phyloP scores from a whole-genome alignment of 2,329 filamentous ascomycete species.

The Ophiocordyceps sinensis region DNA sequence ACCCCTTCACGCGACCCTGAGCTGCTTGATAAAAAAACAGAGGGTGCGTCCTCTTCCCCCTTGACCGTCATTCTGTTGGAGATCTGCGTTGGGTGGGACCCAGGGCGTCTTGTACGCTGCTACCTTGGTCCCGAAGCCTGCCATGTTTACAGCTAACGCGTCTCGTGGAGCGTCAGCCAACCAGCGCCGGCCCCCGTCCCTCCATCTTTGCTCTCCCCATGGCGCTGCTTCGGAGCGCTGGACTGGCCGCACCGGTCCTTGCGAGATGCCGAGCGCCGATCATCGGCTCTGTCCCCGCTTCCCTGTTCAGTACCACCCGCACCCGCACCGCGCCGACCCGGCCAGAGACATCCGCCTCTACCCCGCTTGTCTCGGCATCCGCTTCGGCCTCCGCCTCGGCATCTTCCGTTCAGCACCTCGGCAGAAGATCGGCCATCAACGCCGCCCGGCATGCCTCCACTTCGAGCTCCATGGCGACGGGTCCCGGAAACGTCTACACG shows the following conservation, averaged over 20 bases:
- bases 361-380: not conserved
- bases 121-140: too few species aligned
- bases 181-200: not conserved
- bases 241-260: conserved; percentile 10
- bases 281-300: conserved; percentile 2
- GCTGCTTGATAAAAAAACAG: too few species aligned
- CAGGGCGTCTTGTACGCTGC: too few species aligned
- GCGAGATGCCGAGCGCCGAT: conserved; percentile 7
- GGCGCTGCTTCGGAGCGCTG: conserved; percentile 11
- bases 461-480: conserved; percentile 3
- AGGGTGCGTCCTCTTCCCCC: too few species aligned
- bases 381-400: not conserved
- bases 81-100: too few species aligned
- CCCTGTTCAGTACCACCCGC: conserved; percentile 1
- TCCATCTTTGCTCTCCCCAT: conserved; percentile 4
- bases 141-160: not conserved
- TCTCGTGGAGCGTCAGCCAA: not conserved
- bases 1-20: too few species aligned
- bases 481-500: conserved; percentile 42
- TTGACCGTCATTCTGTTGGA: too few species aligned
- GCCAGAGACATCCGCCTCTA: not conserved
- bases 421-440: not conserved
- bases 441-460: conserved; percentile 5
- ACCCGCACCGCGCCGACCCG: not conserved
- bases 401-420: not conserved